Evolutionary conservation across 2,329 filamentous ascomycete species (phyloP).

Genomic region (Botryotinia narcissicola): DNA sequence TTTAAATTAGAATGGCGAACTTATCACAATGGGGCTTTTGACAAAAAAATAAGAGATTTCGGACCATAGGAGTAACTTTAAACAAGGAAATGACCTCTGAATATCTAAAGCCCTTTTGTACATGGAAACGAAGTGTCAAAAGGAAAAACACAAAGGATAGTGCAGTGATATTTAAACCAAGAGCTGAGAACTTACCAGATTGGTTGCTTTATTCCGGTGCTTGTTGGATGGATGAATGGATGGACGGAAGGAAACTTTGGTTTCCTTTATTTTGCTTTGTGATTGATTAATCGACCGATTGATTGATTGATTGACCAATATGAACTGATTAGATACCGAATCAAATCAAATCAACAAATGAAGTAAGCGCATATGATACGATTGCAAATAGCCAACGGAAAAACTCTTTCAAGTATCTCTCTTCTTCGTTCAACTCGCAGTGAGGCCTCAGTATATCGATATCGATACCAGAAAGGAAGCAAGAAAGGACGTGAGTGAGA

Average conservation of each 20-base stretch:
- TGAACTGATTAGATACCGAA: not conserved
- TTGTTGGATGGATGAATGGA: not conserved
- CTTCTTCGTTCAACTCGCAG: not conserved
- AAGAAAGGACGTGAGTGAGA: not conserved
- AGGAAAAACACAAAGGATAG: not conserved
- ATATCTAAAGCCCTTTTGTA: not conserved
- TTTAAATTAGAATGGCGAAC: not conserved
- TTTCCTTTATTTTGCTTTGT: not conserved
- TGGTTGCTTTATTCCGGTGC: not conserved
- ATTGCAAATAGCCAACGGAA: too few relatives aligned
- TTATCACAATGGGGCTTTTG: not conserved
- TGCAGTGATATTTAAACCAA: not conserved
- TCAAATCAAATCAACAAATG: not conserved
- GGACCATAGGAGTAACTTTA: not conserved
- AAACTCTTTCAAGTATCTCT: too few relatives aligned
- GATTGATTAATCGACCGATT: not conserved
- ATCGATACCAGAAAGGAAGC: not conserved
- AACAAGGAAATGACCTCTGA: not conserved
- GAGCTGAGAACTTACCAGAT: not conserved
- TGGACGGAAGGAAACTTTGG: not conserved
- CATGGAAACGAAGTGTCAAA: not conserved
- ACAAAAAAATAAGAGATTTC: not conserved
- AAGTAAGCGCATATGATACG: not conserved
- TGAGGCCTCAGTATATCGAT: not conserved
- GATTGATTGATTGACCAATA: not conserved